These are phyloP conservation scores for Mychonastes homosphaera DNA, from an alignment of 139 green algal genomes.

Conservation along the genomic window DNA sequence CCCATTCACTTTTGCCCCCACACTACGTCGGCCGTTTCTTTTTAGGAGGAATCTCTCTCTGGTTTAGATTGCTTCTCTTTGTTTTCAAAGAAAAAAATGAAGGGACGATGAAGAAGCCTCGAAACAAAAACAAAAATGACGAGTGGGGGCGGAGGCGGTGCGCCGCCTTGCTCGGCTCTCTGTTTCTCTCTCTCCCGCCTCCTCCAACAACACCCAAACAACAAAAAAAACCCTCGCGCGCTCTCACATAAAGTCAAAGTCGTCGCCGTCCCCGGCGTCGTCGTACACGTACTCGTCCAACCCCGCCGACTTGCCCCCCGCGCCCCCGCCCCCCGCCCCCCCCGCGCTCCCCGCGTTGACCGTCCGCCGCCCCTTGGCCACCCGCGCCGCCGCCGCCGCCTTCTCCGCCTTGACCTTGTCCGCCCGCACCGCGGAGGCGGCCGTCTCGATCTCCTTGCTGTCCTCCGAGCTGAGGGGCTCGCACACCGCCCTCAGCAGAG, in stretches of 20 bases:
- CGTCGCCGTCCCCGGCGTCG: slow-evolving; percentile 36
- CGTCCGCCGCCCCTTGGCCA: neutral
- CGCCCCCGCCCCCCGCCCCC: slow-evolving; percentile 21
- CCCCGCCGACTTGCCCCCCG: slow-evolving; percentile 34
- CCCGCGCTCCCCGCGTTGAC: neutral
- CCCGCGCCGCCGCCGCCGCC: slow-evolving; percentile 27
- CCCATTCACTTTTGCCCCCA: too few species aligned
- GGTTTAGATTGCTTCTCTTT: too few species aligned
- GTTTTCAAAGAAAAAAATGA: too few species aligned
- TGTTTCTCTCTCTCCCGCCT: too few species aligned
- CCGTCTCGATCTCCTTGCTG: slow-evolving; percentile 60
- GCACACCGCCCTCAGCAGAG: slow-evolving; percentile 25
- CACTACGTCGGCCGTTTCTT: too few species aligned
- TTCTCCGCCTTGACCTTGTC: slow-evolving; percentile 66
- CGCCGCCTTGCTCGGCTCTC: too few species aligned
- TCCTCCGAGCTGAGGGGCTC: slow-evolving; percentile 30
- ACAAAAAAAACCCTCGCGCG: neutral
- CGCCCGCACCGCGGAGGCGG: slow-evolving; percentile 25
- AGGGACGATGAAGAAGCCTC: too few species aligned
- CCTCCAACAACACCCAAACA: too few species aligned
- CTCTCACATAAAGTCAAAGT: slow-evolving; percentile 60
- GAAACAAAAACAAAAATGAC: too few species aligned
- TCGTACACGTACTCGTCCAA: slow-evolving; percentile 75
- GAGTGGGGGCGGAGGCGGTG: too few species aligned
- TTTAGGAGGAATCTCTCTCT: too few species aligned